A percentile compares a stretch with the other conserved stretches of the same genome.
These are phyloP conservation scores for Pyrenophora graminea DNA, from an alignment of 2,329 filamentous ascomycete species.

Conservation along the genomic window DNA sequence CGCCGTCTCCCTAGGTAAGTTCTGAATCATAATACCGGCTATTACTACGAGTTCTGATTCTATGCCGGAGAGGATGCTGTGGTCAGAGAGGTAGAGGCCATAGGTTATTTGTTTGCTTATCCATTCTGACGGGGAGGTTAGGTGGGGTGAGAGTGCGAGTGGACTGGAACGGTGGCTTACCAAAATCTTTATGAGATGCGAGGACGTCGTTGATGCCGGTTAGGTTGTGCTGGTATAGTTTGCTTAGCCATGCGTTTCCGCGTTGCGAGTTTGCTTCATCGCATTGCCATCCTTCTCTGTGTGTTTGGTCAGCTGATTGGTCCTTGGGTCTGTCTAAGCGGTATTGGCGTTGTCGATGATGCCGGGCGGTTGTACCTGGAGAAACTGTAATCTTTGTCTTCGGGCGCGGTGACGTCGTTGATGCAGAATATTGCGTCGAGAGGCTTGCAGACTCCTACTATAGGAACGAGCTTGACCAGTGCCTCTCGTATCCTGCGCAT, in stretches of 20 bases:
- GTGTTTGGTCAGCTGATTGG: not conserved
- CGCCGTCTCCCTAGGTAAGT: slow-evolving; percentile 56
- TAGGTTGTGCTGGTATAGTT: slow-evolving; percentile 60
- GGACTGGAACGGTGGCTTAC: slow-evolving; percentile 17
- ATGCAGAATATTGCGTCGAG: slow-evolving; percentile 65
- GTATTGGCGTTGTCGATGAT: not conserved
- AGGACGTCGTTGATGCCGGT: slow-evolving; percentile 46
- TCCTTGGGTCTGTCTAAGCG: not conserved
- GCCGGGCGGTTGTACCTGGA: slow-evolving; percentile 47
- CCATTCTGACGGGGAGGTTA: slow-evolving; percentile 46
- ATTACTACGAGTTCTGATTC: slow-evolving; percentile 62
- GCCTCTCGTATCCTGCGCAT: slow-evolving; percentile 61
- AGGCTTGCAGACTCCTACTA: slow-evolving; percentile 67
- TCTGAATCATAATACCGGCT: slow-evolving; percentile 62
- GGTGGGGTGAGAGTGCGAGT: no score
- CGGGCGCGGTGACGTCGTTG: slow-evolving; percentile 54
- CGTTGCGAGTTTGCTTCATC: slow-evolving; percentile 60
- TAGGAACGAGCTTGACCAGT: slow-evolving; percentile 60
- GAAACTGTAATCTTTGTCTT: slow-evolving; percentile 61
- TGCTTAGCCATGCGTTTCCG: slow-evolving; percentile 60
- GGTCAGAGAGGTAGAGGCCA: slow-evolving; percentile 62
- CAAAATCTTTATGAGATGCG: slow-evolving; percentile 53
- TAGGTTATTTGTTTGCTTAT: slow-evolving; percentile 61
- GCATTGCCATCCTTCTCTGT: slow-evolving; percentile 60
- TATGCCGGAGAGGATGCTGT: slow-evolving; percentile 57